Evolutionary conservation across 495 filamentous ascomycete genomes (phyloP).

Genomic region (Penicillium ucsense): DNA sequence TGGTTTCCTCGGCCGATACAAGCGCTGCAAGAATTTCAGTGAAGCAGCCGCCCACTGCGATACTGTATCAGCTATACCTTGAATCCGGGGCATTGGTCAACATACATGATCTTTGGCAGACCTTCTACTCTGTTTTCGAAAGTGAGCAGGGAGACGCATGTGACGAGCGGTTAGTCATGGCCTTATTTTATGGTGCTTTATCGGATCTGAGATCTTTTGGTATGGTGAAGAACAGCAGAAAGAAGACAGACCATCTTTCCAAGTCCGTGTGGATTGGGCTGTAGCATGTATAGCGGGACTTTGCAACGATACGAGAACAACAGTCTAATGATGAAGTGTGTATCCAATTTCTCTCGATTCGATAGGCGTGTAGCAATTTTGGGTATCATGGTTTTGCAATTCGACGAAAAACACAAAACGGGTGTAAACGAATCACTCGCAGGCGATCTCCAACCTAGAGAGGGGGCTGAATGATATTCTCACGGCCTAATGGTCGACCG

Average conservation of each 20-base stretch:
- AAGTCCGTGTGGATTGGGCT: conserved; percentile 68
- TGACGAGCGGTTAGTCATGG: conserved; percentile 43
- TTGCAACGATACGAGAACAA: background rate
- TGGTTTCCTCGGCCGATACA: conserved; percentile 50
- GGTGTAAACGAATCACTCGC: conserved; percentile 1
- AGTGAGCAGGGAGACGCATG: conserved; percentile 47
- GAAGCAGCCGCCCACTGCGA: conserved; percentile 66
- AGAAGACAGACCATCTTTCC: conserved; percentile 82
- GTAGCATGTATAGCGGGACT: conserved; percentile 18
- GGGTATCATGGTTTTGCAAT: conserved; percentile 19
- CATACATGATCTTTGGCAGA: conserved; percentile 78
- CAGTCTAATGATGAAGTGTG: background rate
- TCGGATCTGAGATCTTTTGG: conserved; percentile 80
- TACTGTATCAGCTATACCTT: conserved; percentile 84
- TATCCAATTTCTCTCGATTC: conserved; percentile 7
- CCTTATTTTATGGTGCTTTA: conserved; percentile 70
- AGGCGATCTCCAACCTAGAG: conserved; percentile 3
- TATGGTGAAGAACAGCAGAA: conserved; percentile 79
- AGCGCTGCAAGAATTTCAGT: conserved; percentile 33
- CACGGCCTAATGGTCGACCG: conserved; percentile 36
- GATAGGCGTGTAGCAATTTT: background rate
- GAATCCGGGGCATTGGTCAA: conserved; percentile 87
- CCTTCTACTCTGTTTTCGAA: conserved; percentile 69
- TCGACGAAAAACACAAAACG: conserved; percentile 1
- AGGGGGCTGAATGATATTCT: conserved; percentile 42